Evolutionary conservation across 192 early-diverging fungal genomes (phyloP), one percentile per base, ranked within the genome.

Genomic region (Coemansia sp.): DNA sequence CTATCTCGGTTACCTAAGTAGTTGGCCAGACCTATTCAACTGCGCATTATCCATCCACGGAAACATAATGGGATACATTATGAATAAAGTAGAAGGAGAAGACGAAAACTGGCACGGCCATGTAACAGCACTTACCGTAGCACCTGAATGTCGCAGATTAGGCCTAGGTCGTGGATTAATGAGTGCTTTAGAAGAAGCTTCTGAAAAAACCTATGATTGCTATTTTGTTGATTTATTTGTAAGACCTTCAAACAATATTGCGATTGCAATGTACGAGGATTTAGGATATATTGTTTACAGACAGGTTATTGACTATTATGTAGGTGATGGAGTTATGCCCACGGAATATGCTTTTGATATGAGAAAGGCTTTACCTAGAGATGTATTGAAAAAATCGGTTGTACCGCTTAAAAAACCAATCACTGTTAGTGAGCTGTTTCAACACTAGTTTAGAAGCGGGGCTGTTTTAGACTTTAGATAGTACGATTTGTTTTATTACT

Each of bases 61-160:
- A 7, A 54, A 62, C 5, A 50, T 84, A 17, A 95, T 97, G 93
- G 94, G 91, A 28, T 60, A 55, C 77, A 86, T 94, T 15, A 95
- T 99, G 89, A 93, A 93, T 26, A 99, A 99, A 59, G 90, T 91
- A 10, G 96, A 99, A 62, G 96, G 94, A 43, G 77, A 67, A 1
- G 83, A 80, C 27, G 83, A 86, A 48, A 80, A 89, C 23, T 97
- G 94, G 94, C 96, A 99, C 61, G 96, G 96, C 5, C 96, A 99
- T 58, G 96, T 99, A 24, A 96, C 96, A 2, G 96, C 96, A 8
- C 80, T 99, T 27, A 97, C 96, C 5, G 96, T 99, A 0, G 90
- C 90, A 0, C 93, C 96, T 14, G 93, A 96, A 60, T 97, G 87
- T 60, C 87, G 96, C 29, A 82, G 94, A 10, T 67, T 97, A 54